Base-by-base conservation (phyloP, 2,329 filamentous ascomycete species). In the Mycosphaerella arachidis region DNA sequence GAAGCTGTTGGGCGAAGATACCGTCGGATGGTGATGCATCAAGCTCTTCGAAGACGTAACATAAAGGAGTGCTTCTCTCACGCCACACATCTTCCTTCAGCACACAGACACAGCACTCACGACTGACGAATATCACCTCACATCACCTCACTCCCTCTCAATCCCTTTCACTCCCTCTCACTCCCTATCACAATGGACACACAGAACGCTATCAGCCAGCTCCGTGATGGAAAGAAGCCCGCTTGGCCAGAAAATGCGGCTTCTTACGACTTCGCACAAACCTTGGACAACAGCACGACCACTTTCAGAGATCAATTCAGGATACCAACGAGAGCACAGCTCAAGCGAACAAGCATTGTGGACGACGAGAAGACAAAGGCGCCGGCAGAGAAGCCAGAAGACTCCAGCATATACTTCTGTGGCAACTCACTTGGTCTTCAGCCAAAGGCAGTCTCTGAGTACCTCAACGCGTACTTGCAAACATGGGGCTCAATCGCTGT, bases 361-460 rank as follows among this genome's bases (percentile, higher is more conserved):
- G 69, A 66, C 52, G 56, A 66, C 40, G 57, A 46, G 4, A 46
- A 65, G n/a, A 68, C 66, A 29, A 35, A 53, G 30, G 56, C 62
- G 3, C 53, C 57, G 1, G 65, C 67, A 24, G 55, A 61, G 18
- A 58, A 56, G 16, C 50, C 62, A 9, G 58, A 67, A 20, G 77
- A 80, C 27, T 76, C 78, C 52, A 83, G 81, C 61, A 87, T 91
- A 61, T 96, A 96, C 75, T 86, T 96, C 67, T 92, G 91, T 66
- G 92, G 92, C 56, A 96, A 96, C 77, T 96, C 91, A 0, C 82
- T 96, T 1, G 92, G 92, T 33, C 83, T 92, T 6, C 92, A 96
- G 73, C 91, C 92, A 50, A 86, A 85, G 66, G 83, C 82, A 10
- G 85, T 87, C 0, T 80, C 83, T 13, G 77, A 81, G 30, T 86